Evolutionary conservation across 2,329 filamentous ascomycete species (phyloP), one percentile per base, ranked within the genome.

Genomic region (Didymella exigua): DNA sequence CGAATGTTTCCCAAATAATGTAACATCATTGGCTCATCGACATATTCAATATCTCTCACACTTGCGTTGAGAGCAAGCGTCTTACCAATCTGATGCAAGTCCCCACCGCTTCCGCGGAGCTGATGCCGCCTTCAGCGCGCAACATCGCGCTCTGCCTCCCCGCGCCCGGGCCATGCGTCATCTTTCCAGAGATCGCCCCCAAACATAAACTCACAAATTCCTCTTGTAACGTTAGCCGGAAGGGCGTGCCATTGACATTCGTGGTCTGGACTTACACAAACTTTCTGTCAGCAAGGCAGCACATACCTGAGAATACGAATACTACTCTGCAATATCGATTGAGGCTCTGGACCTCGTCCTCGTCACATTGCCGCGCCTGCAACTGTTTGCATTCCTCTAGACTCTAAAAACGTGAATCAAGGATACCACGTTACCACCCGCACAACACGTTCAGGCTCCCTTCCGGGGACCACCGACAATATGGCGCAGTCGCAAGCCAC

Each of bases 401-500:
- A 19, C 44, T 54, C 34, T 41, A 42, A 41, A 55, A 41, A 41
- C 51, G 23, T 34, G n/a, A 21, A 41, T 46, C 36, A 34, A 45
- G 44, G 27, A 16, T 11, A 27, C 21, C 21, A 42, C 44, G 19
- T 47, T 45, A 33, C 45, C 11, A 45, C 40, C 19, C 14, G 27
- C 43, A 47, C 16, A 31, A 41, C n/a, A 47, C 30, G 10, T 42
- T 43, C 24, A 24, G 34, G 11, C 27, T 27, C 41, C 36, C 34
- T 46, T 14, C 44, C 41, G 29, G 23, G 26, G 11, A 14, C 6
- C 19, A 36, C 36, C 47, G 23, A 18, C 7, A 56, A 19, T 11
- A 74, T 74, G 71, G 63, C 58, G n/a, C 46, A 64, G 13, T 66
- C 69, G 13, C 58, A 48, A 19, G 33, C 54, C 14, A 62, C 60